phyloP scores from a whole-genome alignment of 257 asterid genomes.

The Solanum acaule region DNA sequence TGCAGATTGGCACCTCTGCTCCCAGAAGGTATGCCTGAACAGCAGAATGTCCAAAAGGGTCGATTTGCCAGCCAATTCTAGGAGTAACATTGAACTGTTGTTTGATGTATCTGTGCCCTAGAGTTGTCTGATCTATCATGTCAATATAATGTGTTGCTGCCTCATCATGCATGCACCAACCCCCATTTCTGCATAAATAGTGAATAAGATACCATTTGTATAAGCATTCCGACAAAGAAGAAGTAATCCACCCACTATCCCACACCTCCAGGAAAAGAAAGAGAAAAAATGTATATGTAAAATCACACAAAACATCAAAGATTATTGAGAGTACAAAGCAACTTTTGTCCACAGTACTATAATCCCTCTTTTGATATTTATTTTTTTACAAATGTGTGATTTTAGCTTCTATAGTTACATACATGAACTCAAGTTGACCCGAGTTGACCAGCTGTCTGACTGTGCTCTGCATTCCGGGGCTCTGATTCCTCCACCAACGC shows the following conservation, averaged over 20 bases:
- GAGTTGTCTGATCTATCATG: slow-evolving; percentile 96
- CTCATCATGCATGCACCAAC: slow-evolving; percentile 98
- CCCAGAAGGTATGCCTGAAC: slow-evolving; percentile 98
- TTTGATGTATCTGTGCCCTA: slow-evolving; percentile 76
- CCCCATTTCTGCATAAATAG: slow-evolving; percentile 68
- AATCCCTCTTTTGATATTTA: background rate
- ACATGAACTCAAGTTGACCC: slow-evolving; percentile 98
- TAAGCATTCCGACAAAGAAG: background rate
- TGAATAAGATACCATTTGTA: background rate
- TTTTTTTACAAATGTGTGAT: background rate
- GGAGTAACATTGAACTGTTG: slow-evolving; percentile 79
- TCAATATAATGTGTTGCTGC: slow-evolving; percentile 92
- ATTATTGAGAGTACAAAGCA: background rate
- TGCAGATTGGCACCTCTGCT: slow-evolving; percentile 53
- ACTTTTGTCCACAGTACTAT: background rate
- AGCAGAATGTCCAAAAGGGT: slow-evolving; percentile 97
- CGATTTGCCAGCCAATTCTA: slow-evolving; percentile 97
- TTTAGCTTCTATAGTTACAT: background rate
- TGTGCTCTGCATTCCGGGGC: slow-evolving; percentile 44
- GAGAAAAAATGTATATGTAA: background rate
- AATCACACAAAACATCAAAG: background rate
- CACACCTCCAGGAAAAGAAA: background rate
- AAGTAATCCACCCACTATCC: background rate
- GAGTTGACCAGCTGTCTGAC: slow-evolving; percentile 54
- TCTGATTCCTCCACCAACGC: slow-evolving; percentile 97